A percentile compares a stretch with the other conserved stretches of the same genome.
Conservation (phyloP, 2,329 filamentous ascomycete species). For the Penicillium paneum region DNA sequence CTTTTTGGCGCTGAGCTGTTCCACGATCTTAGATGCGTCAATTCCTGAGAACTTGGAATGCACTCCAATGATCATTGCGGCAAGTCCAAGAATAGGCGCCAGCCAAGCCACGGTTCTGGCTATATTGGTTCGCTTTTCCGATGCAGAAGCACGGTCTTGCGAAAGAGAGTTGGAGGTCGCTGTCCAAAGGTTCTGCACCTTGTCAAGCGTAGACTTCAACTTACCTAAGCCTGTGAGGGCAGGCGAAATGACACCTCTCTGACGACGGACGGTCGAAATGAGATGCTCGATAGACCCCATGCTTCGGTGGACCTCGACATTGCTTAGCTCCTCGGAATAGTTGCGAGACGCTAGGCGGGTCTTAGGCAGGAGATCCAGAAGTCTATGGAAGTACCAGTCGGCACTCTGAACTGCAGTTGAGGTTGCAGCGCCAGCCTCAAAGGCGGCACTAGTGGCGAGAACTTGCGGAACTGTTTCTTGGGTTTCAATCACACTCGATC, state of each 20-base stretch:
- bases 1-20: constrained; percentile 52
- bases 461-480: constrained; percentile 70
- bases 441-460: constrained; percentile 57
- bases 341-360: constrained; percentile 65
- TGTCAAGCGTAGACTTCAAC: constrained; percentile 30
- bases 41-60: constrained; percentile 63
- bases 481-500: constrained; percentile 66
- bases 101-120: constrained; percentile 56
- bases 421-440: constrained; percentile 21
- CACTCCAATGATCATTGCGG: constrained; percentile 59
- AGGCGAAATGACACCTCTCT: constrained; percentile 38
- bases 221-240: constrained; percentile 29
- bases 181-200: constrained; percentile 36
- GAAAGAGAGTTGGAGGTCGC: constrained; percentile 25
- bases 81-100: constrained; percentile 64
- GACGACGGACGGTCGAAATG: constrained; percentile 52
- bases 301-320: constrained; percentile 74
- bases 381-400: constrained; percentile 74
- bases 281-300: constrained; percentile 85
- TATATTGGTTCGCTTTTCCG: constrained; percentile 22
- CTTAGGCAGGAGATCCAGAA: constrained; percentile 68
- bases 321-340: constrained; percentile 80
- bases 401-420: constrained; percentile 41
- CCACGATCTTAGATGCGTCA: constrained; percentile 47
- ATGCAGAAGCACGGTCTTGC: constrained; percentile 15